Evolutionary conservation across 192 early-diverging fungal genomes (phyloP).

Genomic region (Rhizophlyctis rosea): DNA sequence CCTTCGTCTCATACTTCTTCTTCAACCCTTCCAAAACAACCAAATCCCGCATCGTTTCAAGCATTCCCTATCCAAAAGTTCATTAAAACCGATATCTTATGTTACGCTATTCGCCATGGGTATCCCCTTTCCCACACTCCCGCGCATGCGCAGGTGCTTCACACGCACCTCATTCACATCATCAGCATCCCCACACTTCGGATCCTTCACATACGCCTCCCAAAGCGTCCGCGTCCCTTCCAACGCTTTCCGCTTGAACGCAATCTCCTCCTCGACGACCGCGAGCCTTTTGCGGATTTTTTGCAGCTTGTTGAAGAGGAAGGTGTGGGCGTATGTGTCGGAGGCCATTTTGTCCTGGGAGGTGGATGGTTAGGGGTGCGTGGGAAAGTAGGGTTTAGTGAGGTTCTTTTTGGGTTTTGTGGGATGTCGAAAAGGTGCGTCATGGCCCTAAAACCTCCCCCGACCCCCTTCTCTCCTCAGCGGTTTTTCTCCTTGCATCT

Average conservation of each 20-base stretch:
- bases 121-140: too few relatives aligned
- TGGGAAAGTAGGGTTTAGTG: neutral
- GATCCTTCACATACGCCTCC: conserved; percentile 48
- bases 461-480: too few relatives aligned
- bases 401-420: too few relatives aligned
- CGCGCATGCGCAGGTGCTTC: too few relatives aligned
- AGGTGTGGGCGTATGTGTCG: conserved; percentile 60
- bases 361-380: neutral
- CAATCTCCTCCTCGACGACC: conserved; percentile 48
- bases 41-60: conserved; percentile 50
- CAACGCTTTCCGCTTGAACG: conserved; percentile 44
- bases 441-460: too few relatives aligned
- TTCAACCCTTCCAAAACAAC: conserved; percentile 46
- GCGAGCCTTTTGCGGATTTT: conserved; percentile 51
- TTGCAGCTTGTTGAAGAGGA: conserved; percentile 64
- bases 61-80: conserved; percentile 55
- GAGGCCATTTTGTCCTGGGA: conserved; percentile 42
- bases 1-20: conserved; percentile 51
- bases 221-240: conserved; percentile 48
- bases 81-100: too few relatives aligned
- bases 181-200: conserved; percentile 54
- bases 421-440: too few relatives aligned
- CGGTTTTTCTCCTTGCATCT: too few relatives aligned
- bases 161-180: conserved; percentile 54
- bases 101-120: too few relatives aligned